Conservation (phyloP, 1,284 basidiomycete species). For the Ustilago nuda region DNA sequence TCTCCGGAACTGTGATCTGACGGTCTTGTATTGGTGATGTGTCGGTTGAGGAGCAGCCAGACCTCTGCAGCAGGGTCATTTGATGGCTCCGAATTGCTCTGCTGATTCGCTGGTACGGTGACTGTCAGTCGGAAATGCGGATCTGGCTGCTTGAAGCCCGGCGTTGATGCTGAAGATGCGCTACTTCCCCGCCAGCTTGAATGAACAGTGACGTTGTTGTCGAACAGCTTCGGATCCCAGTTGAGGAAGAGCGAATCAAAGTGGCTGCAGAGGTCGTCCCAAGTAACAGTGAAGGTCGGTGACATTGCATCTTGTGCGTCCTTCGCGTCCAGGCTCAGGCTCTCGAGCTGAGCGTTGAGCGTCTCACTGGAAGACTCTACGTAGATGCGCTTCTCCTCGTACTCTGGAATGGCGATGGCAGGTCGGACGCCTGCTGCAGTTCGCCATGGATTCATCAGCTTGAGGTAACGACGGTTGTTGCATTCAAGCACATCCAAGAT, state of each 20-base stretch:
- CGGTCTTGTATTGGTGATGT: constrained; percentile 72
- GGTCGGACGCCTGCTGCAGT: constrained; percentile 23
- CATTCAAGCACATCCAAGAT: constrained; percentile 43
- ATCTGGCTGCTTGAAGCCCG: constrained; percentile 35
- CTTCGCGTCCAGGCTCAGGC: not conserved
- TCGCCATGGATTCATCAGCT: constrained; percentile 65
- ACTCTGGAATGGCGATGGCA: constrained; percentile 13
- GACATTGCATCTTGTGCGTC: not conserved
- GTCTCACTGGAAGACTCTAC: not conserved
- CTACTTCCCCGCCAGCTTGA: constrained; percentile 71
- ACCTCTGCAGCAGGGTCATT: constrained; percentile 70
- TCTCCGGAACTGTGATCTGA: not conserved
- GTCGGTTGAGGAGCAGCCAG: constrained; percentile 84
- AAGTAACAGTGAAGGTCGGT: constrained; percentile 70
- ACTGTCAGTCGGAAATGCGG: constrained; percentile 45
- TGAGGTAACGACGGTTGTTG: constrained; percentile 38
- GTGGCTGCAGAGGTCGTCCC: constrained; percentile 79
- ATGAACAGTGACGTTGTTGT: constrained; percentile 75
- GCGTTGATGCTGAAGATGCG: not conserved
- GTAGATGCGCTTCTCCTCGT: constrained; percentile 18
- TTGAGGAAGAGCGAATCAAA: constrained; percentile 88
- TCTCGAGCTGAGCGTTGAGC: constrained; percentile 10
- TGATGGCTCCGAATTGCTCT: not conserved
- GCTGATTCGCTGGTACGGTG: not conserved
- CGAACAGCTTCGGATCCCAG: constrained; percentile 82